These are phyloP conservation scores for Betula pendula DNA, from an alignment of 306 rosid genomes.

Conservation along the genomic window DNA sequence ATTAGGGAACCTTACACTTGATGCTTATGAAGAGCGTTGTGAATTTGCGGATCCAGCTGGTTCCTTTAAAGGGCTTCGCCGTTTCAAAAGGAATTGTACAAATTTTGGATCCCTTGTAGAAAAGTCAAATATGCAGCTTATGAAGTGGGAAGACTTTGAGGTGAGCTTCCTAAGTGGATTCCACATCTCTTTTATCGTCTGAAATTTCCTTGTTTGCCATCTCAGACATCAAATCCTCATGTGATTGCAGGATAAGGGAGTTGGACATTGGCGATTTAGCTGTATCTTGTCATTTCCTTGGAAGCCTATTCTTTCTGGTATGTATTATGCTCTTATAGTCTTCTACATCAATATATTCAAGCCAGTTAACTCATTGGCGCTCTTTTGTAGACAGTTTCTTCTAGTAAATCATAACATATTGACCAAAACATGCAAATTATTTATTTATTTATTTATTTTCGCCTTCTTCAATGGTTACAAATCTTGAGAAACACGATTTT, in stretches of 20 bases:
- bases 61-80: conserved; percentile 84
- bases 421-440: too few relatives aligned
- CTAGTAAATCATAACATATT: background rate
- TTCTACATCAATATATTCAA: conserved; percentile 9
- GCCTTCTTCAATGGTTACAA: too few relatives aligned
- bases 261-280: conserved; percentile 87
- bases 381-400: background rate
- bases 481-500: too few relatives aligned
- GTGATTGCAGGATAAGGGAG: conserved; percentile 69
- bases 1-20: conserved; percentile 77
- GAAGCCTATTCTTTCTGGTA: conserved; percentile 98
- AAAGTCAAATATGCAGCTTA: conserved; percentile 82
- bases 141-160: conserved; percentile 92
- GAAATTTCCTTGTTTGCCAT: background rate
- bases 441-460: too few relatives aligned
- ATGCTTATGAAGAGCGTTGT: conserved; percentile 87
- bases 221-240: background rate
- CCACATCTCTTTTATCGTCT: conserved; percentile 8
- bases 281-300: conserved; percentile 85
- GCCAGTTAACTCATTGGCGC: conserved; percentile 1
- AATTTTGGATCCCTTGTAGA: conserved; percentile 84
- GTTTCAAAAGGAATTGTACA: conserved; percentile 93
- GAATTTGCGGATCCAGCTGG: conserved; percentile 98
- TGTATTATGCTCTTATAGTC: conserved; percentile 10
- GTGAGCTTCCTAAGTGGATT: conserved; percentile 33